A percentile compares a stretch with the other conserved stretches of the same genome.
Evolutionary conservation across 495 filamentous ascomycete species (phyloP).

Genomic region (Aspergillus avenaceus): DNA sequence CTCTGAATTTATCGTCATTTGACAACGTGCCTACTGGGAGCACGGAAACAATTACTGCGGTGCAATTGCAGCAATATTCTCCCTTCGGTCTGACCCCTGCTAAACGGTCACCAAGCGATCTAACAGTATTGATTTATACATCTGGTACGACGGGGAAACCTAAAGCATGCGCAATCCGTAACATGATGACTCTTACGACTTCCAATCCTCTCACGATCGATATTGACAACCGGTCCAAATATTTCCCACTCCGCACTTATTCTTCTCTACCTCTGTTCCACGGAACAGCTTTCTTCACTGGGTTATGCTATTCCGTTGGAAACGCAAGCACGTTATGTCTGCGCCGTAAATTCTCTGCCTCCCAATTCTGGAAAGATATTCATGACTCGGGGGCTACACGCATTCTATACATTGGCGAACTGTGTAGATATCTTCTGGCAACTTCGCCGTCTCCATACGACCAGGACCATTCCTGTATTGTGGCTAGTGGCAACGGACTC

Average conservation of each 20-base stretch:
- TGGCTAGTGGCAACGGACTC: conserved; percentile 85
- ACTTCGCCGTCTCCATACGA: conserved; percentile 72
- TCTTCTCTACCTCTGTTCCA: conserved; percentile 94
- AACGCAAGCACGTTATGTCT: conserved; percentile 42
- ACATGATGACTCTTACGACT: conserved; percentile 48
- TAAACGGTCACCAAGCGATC: conserved; percentile 43
- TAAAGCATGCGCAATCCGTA: conserved; percentile 76
- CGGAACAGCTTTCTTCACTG: conserved; percentile 69
- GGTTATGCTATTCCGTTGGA: conserved; percentile 43
- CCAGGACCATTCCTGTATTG: conserved; percentile 63
- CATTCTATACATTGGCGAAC: conserved; percentile 93
- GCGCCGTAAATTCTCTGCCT: conserved; percentile 76
- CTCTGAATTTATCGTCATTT: conserved; percentile 41
- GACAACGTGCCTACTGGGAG: conserved; percentile 54
- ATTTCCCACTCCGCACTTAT: conserved; percentile 68
- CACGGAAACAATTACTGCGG: conserved; percentile 38
- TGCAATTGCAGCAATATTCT: conserved; percentile 37
- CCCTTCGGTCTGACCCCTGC: conserved; percentile 27
- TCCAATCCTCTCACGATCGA: conserved; percentile 38
- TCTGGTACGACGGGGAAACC: conserved; percentile 88
- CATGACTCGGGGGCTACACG: conserved; percentile 70
- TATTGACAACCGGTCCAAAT: conserved; percentile 31
- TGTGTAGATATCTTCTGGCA: conserved; percentile 82
- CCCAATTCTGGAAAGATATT: conserved; percentile 81
- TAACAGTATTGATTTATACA: conserved; percentile 76